These are phyloP conservation scores for Lactifluus subvellereus DNA, from an alignment of 768 basidiomycete genomes.

Conservation along the genomic window DNA sequence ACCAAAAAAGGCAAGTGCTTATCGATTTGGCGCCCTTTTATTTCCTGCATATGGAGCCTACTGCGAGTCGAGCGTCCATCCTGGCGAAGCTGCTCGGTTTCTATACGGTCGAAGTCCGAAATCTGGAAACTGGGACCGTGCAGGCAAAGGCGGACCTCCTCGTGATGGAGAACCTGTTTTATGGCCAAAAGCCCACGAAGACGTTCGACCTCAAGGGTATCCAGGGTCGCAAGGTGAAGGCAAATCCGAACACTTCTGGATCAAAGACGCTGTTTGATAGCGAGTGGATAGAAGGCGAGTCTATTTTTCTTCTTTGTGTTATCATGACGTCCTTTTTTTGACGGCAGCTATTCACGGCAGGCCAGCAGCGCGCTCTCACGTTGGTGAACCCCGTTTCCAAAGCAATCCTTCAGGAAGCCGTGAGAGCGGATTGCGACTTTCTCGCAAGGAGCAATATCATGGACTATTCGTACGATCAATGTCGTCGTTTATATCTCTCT, in stretches of 20 bases:
- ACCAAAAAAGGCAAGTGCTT: slow-evolving; percentile 55
- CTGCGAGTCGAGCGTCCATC: slow-evolving; percentile 58
- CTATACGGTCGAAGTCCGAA: slow-evolving; percentile 71
- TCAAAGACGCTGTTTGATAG: slow-evolving; percentile 69
- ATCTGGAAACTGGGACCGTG: slow-evolving; percentile 58
- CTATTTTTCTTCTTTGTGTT: background rate
- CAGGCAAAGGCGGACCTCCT: slow-evolving; percentile 70
- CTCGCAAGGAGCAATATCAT: slow-evolving; percentile 73
- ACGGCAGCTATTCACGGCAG: slow-evolving; percentile 31
- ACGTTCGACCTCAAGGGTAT: slow-evolving; percentile 85
- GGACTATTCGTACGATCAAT: slow-evolving; percentile 69
- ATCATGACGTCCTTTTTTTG: background rate
- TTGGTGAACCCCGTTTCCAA: slow-evolving; percentile 71
- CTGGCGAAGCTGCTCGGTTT: slow-evolving; percentile 79
- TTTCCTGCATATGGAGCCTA: slow-evolving; percentile 71
- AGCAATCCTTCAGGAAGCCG: slow-evolving; percentile 60
- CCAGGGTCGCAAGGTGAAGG: slow-evolving; percentile 65
- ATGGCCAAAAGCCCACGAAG: slow-evolving; percentile 56
- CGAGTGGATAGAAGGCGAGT: slow-evolving; percentile 73
- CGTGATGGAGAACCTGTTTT: slow-evolving; percentile 85
- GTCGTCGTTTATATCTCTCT: background rate
- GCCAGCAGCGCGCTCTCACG: slow-evolving; percentile 58
- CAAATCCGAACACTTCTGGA: slow-evolving; percentile 31
- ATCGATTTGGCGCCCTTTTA: slow-evolving; percentile 74
- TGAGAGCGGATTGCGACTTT: slow-evolving; percentile 67